Base-by-base conservation (phyloP, 305 asterid species). In the Plantago lanceolata region DNA sequence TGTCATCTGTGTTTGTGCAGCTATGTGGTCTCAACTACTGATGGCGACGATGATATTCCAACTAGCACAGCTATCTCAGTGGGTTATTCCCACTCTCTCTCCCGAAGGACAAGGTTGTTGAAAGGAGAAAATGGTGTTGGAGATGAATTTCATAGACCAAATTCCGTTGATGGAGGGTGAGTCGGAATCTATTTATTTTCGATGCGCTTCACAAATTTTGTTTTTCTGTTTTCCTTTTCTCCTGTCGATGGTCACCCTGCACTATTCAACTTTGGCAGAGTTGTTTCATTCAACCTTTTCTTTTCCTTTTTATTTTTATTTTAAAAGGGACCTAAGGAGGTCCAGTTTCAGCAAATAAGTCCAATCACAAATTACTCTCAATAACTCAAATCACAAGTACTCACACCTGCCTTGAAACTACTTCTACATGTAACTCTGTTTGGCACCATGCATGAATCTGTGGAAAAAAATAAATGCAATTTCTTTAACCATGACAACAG, bases 121-220 rank as follows among this genome's bases (percentile, higher is more conserved):
- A 91, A 87, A 80, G 91, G 94, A 61, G 98, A 92, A 62, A 82
- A 78, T 77, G 86, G 85, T 58, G 66, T 75, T 70, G 97, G 83
- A 60, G 84, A 89, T 74, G 94, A 89, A 66, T 71, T 79, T 31
- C 63, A 78, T 65, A 79, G 76, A 79, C 84, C 88, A 63, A 75
- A 85, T 72, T 84, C 94, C 55, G 80, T 87, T 68, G 97, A 93
- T 73, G 97, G 84, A 77, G 85, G 99, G 99, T 90, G 79, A 82
- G 87, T 70, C 61, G 59, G 57, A 57, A 47, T 66, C 59, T 56
- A 57, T 44, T 48, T n/a, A n/a, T 60, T 71, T 65, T 26, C 64
- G 45, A 56, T 56, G 67, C 63, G 37, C 66, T 60, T 69, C 63
- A 49, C 47, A 53, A 59, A 29, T 59, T 26, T 18, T 66, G 19